Base-by-base conservation (phyloP, 495 filamentous ascomycete species). In the Immersiella caudata region DNA sequence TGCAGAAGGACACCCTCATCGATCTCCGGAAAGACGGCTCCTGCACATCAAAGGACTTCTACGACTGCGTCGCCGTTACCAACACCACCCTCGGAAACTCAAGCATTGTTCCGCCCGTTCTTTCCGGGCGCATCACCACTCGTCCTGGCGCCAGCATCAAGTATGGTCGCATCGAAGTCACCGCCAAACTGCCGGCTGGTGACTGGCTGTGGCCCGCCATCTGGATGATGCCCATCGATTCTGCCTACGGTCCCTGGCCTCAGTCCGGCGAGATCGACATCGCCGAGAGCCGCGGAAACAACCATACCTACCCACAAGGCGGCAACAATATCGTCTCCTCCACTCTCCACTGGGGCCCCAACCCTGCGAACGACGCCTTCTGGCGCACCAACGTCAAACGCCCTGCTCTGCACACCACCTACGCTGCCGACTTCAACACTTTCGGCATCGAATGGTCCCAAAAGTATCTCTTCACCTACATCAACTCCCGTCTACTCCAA, bases 171-270 rank as follows among this genome's bases (percentile, higher is more conserved):
- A 83, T 96, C 60, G 90, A 96, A 75, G 92, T 96, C 8, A 86
- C 80, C 3, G 92, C 92, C 25, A 88, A 88, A 71, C 75, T 94
- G 20, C 91, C 92, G 1, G 77, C 78, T 9, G 92, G 92, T 29
- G 91, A 94, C 74, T 96, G 92, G 92, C 82, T 96, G 25, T 96
- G 92, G 92, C 92, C 92, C 24, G 93, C 91, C 49, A 94, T 96
- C 71, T 95, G 92, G 91, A 92, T 96, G 91, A 83, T 96, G 84
- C 92, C 92, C 8, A 86, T 87, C 35, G 80, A 90, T 33, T 79
- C 85, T 40, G 87, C 81, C 5, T 96, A 94, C 75, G 92, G 92
- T 2, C 70, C 83, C 11, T 96, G 92, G 92, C 92, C 92, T 0
- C 76, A 76, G 27, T 93, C 90, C 46, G 92, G 92, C n/a, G 92